Base-by-base conservation (phyloP, 257 asterid genomes). In the Paraleonurus japonicus region DNA sequence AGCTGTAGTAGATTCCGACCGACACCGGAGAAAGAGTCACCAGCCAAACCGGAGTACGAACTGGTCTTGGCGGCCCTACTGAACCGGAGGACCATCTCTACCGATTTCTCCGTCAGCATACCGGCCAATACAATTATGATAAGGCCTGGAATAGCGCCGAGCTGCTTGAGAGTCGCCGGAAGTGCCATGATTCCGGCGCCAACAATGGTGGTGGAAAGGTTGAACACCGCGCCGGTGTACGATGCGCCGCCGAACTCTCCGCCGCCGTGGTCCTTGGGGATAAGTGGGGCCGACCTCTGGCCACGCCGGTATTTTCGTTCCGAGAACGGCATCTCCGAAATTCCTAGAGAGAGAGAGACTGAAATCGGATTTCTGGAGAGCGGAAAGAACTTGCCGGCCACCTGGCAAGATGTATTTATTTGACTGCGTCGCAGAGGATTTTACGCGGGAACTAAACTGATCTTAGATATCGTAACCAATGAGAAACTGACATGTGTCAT, bases 171-270 rank as follows among this genome's bases (percentile, higher is more conserved):
- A 2, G 97, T 89, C 26, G 89, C 90, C 67, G 96, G 97, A 2
- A 92, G 87, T 58, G 97, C 95, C 97, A 92, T 92, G 50, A 92
- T 92, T 39, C 97, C 95, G 57, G 97, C 95, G 11, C 96, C 96
- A 66, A 92, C 97, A 19, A 92, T 81, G 68, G 95, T 87, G 71
- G 89, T 92, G 43, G 97, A 92, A 43, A 92, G 91, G 62, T 92
- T 92, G 75, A 92, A 89, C 61, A 92, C 92, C 11, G 96, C 93
- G 10, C 97, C 93, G 63, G 90, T 65, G 74, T 81, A 90, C 3
- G 97, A 87, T 1, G 92, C 95, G 19, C 95, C 88, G 35, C 75
- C 73, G 62, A 79, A 81, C 32, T 81, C 88, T 12, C 79, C 83
- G 54, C 54, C 70, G 17, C 16, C 76, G 17, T 80, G 88, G 62